phyloP scores from a whole-genome alignment of 2,329 filamentous ascomycete genomes.

The Exophiala dermatitidis region DNA sequence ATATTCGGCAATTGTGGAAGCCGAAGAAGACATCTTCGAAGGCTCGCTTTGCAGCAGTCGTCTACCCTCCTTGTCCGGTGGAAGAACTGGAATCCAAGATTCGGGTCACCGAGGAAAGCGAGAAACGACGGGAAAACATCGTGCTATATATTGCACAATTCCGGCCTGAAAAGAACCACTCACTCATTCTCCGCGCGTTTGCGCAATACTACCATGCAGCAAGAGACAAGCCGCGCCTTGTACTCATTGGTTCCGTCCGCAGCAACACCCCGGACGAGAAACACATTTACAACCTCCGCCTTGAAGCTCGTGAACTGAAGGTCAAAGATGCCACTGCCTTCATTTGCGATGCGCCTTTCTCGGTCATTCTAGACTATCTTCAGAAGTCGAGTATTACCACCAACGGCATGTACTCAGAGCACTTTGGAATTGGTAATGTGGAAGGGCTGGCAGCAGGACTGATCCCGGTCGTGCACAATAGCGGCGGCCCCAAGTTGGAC shows the following conservation, averaged over 20 bases:
- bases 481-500: conserved; percentile 84
- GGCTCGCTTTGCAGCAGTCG: conserved; percentile 56
- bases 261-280: conserved; percentile 50
- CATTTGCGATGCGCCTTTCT: conserved; percentile 82
- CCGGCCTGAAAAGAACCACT: conserved; percentile 93
- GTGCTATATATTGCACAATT: conserved; percentile 96
- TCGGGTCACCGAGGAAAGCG: conserved; percentile 56
- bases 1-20: conserved; percentile 72
- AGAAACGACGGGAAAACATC: conserved; percentile 58
- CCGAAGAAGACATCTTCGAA: conserved; percentile 38
- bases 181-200: conserved; percentile 77
- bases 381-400: conserved; percentile 73
- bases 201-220: conserved; percentile 59
- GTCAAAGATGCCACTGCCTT: conserved; percentile 82
- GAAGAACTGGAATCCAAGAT: conserved; percentile 71
- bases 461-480: conserved; percentile 87
- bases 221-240: conserved; percentile 53
- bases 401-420: conserved; percentile 99
- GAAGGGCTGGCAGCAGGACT: conserved; percentile 95
- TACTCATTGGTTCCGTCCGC: conserved; percentile 87
- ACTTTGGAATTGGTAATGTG: conserved; percentile 96
- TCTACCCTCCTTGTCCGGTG: conserved; percentile 90
- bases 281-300: conserved; percentile 74
- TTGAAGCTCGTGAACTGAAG: conserved; percentile 77
- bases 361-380: conserved; percentile 74